Evolutionary conservation across 83 land plant species (phyloP).

Genomic region (Diphasiastrum complanatum): DNA sequence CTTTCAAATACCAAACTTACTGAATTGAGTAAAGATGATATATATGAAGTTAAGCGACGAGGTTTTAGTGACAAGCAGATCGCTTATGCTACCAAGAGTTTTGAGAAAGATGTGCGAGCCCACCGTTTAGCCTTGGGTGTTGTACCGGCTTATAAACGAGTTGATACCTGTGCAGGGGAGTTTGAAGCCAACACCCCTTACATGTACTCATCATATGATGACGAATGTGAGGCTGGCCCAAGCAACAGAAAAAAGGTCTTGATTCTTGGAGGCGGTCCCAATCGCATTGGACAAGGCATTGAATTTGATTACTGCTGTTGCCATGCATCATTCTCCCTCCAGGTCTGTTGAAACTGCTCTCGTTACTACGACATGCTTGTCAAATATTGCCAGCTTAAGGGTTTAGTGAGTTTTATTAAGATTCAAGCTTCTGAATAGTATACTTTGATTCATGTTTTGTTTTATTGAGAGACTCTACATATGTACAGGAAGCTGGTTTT

Average conservation of each 20-base stretch:
- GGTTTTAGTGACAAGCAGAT: constrained; percentile 98
- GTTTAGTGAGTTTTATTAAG: too few species aligned
- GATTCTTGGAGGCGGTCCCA: constrained; percentile 98
- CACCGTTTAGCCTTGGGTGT: constrained; percentile 72
- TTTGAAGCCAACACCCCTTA: constrained; percentile 99
- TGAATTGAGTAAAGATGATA: constrained; percentile 59
- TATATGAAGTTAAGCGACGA: constrained; percentile 78
- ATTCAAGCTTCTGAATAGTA: too few species aligned
- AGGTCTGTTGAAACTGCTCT: constrained; percentile 35
- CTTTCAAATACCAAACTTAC: constrained; percentile 45
- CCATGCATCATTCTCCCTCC: constrained; percentile 90
- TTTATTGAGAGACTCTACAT: too few species aligned
- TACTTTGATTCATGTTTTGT: too few species aligned
- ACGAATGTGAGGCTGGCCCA: constrained; percentile 92
- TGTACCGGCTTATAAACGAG: constrained; percentile 77
- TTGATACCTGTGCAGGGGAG: constrained; percentile 99
- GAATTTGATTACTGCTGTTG: constrained; percentile 99
- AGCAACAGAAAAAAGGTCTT: constrained; percentile 72
- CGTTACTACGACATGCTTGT: background rate
- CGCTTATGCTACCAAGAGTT: constrained; percentile 66
- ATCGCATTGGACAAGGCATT: constrained; percentile 97
- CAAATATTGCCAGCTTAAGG: too few species aligned
- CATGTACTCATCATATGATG: constrained; percentile 94
- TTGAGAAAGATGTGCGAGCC: constrained; percentile 65
- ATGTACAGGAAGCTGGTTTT: constrained; percentile 61